Evolutionary conservation across 139 green algal genomes (phyloP).

Genomic region (Chlorella sp.): DNA sequence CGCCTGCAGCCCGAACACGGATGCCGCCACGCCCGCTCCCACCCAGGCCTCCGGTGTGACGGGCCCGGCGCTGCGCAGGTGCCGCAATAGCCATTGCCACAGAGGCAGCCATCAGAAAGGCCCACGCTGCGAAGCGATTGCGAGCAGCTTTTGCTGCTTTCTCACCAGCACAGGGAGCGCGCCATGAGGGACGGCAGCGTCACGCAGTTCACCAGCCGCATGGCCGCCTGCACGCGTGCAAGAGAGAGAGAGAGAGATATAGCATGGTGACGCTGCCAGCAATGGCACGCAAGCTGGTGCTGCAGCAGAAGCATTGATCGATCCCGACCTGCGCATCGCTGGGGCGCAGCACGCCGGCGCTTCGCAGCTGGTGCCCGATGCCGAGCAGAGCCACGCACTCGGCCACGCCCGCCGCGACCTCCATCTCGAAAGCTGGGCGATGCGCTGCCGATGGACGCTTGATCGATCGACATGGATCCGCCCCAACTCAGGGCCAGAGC

Average conservation of each 20-base stretch:
- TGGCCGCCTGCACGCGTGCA: constrained; percentile 1
- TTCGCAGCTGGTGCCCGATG: constrained; percentile 27
- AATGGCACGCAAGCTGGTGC: background rate
- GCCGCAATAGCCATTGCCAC: background rate
- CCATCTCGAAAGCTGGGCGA: too few relatives aligned
- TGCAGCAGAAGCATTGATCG: background rate
- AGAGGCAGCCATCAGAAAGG: background rate
- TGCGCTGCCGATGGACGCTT: too few relatives aligned
- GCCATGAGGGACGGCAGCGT: constrained; percentile 30
- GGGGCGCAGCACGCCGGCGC: constrained; percentile 11
- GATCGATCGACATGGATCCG: too few relatives aligned
- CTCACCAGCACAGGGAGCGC: constrained; percentile 7
- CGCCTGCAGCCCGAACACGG: background rate
- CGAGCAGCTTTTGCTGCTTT: background rate
- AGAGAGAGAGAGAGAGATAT: background rate
- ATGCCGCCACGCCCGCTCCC: background rate
- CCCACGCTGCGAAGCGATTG: background rate
- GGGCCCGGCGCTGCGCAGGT: background rate
- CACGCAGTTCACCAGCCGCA: constrained; percentile 13
- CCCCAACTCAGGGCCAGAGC: too few relatives aligned
- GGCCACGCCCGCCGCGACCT: background rate
- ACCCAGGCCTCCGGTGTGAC: background rate
- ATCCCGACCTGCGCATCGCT: constrained; percentile 29
- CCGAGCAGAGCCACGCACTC: constrained; percentile 26
- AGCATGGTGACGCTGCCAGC: background rate